phyloP scores from a whole-genome alignment of 2,329 filamentous ascomycete species.

The Ophiostoma quercus region DNA sequence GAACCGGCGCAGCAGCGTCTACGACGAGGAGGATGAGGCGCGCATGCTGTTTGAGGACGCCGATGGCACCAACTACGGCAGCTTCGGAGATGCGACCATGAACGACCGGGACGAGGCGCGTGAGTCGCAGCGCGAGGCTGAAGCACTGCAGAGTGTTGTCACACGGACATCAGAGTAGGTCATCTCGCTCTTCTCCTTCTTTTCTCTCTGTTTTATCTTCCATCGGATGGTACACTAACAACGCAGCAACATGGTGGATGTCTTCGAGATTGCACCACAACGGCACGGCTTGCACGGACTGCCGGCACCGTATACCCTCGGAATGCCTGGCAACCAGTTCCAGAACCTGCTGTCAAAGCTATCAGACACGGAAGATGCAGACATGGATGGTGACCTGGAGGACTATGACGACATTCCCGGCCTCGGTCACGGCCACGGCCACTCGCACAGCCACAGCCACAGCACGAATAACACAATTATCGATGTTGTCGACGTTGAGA shows the following conservation, averaged over 20 bases:
- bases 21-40: slow-evolving; percentile 56
- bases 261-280: slow-evolving; percentile 59
- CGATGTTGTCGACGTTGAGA: background rate
- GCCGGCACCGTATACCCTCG: slow-evolving; percentile 43
- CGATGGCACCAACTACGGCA: slow-evolving; percentile 56
- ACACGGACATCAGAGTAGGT: slow-evolving; percentile 58
- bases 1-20: slow-evolving; percentile 44
- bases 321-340: slow-evolving; percentile 55
- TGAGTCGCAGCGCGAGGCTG: slow-evolving; percentile 59
- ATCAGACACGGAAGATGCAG: slow-evolving; percentile 42
- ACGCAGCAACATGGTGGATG: slow-evolving; percentile 59
- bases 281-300: slow-evolving; percentile 38
- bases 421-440: background rate
- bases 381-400: slow-evolving; percentile 48
- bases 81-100: slow-evolving; percentile 53
- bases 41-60: slow-evolving; percentile 58
- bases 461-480: slow-evolving; percentile 11
- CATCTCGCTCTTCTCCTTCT: too few relatives aligned
- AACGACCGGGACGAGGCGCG: slow-evolving; percentile 54
- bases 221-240: background rate
- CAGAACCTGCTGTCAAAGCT: slow-evolving; percentile 58
- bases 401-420: slow-evolving; percentile 15
- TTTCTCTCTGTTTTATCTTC: too few relatives aligned
- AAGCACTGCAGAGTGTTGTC: slow-evolving; percentile 59
- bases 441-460: background rate